Evolutionary conservation across 768 basidiomycete genomes (phyloP), one percentile per base, ranked within the genome.

Genomic region (Suillus placidus): DNA sequence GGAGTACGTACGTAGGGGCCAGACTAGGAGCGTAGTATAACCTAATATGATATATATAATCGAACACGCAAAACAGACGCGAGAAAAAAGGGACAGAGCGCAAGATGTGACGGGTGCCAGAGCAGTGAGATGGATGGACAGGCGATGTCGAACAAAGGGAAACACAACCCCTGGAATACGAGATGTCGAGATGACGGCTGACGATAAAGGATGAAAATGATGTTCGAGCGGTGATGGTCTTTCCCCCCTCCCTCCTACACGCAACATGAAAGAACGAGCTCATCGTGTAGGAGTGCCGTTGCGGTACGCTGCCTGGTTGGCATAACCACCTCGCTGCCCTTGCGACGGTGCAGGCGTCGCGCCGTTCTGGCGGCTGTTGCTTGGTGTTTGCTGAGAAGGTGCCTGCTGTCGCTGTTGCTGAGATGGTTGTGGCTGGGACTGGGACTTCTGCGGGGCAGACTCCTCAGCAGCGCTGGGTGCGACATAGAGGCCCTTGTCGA

Each of bases 401-500:
- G 69, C 65, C 64, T 76, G 74, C 66, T 76, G 77, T 57, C 72
- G 75, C 45, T 78, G 77, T 42, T 68, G 72, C n/a, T 66, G 68
- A 45, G 72, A 67, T 54, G 72, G 71, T 65, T 77, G 75, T 67
- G 77, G 75, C 70, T 72, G 70, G 20, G 74, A 69, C 70, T 72
- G 70, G 23, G 74, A 70, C 45, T 78, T 80, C 65, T 81, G 80
- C 64, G 83, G 84, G 57, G 83, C 81, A 13, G 81, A 74, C 60
- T 84, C 83, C 47, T 80, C 78, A 8, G 68, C 60, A 1, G 81
- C 76, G 61, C 82, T 80, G 1, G 95, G 97, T 10, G 95, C 91
- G 63, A 99, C 97, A 78, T 99, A 99, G 65, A 99, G 80, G 6
- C 89, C 89, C 69, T 91, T 90, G 76, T 99, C 97, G 73, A 99